phyloP scores from a whole-genome alignment of 78 protist species.

The Reticulomyxa filosa region DNA sequence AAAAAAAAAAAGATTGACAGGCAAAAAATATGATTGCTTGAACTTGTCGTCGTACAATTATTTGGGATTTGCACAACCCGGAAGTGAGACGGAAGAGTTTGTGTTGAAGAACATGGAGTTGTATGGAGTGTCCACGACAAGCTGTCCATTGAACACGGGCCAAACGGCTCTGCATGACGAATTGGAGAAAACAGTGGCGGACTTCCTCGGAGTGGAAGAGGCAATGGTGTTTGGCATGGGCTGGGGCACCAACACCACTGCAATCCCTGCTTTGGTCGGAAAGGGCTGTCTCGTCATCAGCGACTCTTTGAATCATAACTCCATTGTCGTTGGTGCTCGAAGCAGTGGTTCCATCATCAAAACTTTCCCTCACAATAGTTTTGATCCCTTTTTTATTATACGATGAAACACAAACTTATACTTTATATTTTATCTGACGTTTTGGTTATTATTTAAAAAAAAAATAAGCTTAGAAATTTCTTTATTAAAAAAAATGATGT shows the following conservation, averaged over 20 bases:
- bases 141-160: conserved; percentile 5
- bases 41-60: conserved; percentile 92
- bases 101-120: neutral
- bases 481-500: too few species aligned
- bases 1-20: too few species aligned
- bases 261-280: conserved; percentile 54
- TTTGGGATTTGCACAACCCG: conserved; percentile 64
- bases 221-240: conserved; percentile 89
- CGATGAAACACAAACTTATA: too few species aligned
- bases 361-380: conserved; percentile 81
- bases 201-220: conserved; percentile 52
- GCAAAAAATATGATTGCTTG: conserved; percentile 16
- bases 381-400: too few species aligned
- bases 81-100: neutral
- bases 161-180: neutral
- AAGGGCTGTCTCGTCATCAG: conserved; percentile 58
- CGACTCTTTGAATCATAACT: conserved; percentile 81
- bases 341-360: conserved; percentile 49
- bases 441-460: too few species aligned
- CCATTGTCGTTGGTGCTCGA: conserved; percentile 51
- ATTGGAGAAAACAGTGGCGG: conserved; percentile 63
- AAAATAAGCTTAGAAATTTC: too few species aligned
- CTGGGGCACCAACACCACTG: conserved; percentile 88
- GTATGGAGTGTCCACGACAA: neutral
- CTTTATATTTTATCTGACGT: too few species aligned